Evolutionary conservation across 768 basidiomycete genomes (phyloP).

Genomic region (Amanita inopinata): DNA sequence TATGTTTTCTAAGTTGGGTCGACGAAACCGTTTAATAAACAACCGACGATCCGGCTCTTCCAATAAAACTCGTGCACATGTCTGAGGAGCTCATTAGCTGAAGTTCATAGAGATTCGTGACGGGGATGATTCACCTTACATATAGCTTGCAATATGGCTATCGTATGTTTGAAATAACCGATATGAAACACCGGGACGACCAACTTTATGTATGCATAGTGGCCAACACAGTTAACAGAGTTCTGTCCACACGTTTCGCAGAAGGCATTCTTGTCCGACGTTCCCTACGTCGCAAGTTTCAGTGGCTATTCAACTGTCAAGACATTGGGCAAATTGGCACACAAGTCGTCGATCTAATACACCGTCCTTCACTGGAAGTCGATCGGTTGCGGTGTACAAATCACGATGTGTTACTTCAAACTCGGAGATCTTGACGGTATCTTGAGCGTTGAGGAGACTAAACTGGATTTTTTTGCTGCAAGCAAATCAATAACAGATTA

Average conservation of each 20-base stretch:
- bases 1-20: constrained; percentile 85
- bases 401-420: constrained; percentile 93
- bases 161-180: constrained; percentile 95
- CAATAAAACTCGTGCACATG: constrained; percentile 86
- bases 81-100: constrained; percentile 32
- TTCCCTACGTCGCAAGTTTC: constrained; percentile 48
- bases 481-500: constrained; percentile 9
- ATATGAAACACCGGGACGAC: constrained; percentile 97
- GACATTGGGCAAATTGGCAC: constrained; percentile 18
- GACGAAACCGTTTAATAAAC: constrained; percentile 85
- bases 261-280: constrained; percentile 83
- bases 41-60: constrained; percentile 78
- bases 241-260: constrained; percentile 94
- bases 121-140: constrained; percentile 68
- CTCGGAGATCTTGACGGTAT: constrained; percentile 92
- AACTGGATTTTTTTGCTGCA: constrained; percentile 92
- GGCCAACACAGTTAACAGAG: constrained; percentile 92
- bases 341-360: constrained; percentile 90
- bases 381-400: constrained; percentile 76
- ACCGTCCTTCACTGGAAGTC: constrained; percentile 83
- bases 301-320: no score
- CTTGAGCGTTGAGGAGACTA: constrained; percentile 86
- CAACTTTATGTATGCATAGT: constrained; percentile 98
- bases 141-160: constrained; percentile 87
- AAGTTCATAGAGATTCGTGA: no score